These are phyloP conservation scores for Erysimum cheiranthoides DNA, from an alignment of 345 rosid species.

Conservation along the genomic window DNA sequence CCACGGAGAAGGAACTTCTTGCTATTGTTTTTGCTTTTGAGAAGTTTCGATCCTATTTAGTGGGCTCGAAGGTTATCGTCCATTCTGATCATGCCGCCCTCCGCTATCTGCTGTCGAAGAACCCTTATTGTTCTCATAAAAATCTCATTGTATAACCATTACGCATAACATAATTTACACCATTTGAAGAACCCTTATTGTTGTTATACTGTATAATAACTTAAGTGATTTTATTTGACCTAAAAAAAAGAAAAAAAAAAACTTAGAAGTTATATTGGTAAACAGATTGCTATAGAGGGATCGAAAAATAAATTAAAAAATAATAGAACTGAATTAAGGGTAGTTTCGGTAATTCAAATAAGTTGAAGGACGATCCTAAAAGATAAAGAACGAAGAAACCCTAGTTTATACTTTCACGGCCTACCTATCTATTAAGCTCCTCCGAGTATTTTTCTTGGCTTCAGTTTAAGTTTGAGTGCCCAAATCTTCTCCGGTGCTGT, in stretches of 20 bases:
- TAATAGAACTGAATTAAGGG: neutral
- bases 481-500: constrained; percentile 29
- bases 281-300: constrained; percentile 5
- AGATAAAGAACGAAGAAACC: constrained; percentile 22
- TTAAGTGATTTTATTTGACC: neutral
- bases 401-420: constrained; percentile 31
- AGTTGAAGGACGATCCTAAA: neutral
- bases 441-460: too few relatives aligned
- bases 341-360: neutral
- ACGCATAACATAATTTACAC: neutral
- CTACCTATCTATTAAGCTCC: constrained; percentile 27
- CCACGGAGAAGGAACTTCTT: too few relatives aligned
- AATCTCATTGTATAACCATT: constrained; percentile 32
- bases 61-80: too few relatives aligned
- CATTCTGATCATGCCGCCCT: too few relatives aligned
- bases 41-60: too few relatives aligned
- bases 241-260: neutral
- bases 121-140: too few relatives aligned
- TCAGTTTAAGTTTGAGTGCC: neutral
- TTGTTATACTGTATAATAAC: neutral
- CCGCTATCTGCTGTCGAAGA: too few relatives aligned
- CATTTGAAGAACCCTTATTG: neutral
- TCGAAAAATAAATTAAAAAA: neutral
- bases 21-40: too few relatives aligned
- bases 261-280: neutral